These are phyloP conservation scores for Russula lepida DNA, from an alignment of 768 basidiomycete genomes.

Conservation along the genomic window DNA sequence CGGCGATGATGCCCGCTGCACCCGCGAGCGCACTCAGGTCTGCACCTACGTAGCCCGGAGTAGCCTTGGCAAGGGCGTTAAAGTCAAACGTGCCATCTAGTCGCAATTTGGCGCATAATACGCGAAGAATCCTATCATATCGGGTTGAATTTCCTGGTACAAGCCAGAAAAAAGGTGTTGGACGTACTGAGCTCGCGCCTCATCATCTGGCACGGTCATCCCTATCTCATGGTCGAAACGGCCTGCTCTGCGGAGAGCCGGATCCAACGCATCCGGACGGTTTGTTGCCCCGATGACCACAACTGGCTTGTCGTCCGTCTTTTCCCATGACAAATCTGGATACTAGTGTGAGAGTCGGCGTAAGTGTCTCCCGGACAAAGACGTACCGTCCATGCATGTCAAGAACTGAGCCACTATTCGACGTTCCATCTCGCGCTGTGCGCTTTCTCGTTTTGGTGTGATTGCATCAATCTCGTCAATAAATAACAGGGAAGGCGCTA, in stretches of 20 bases:
- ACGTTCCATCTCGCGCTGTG: conserved; percentile 96
- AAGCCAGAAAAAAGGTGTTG: neutral
- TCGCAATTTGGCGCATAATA: conserved; percentile 75
- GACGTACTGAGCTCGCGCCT: conserved; percentile 78
- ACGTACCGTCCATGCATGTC: conserved; percentile 96
- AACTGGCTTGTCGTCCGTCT: conserved; percentile 85
- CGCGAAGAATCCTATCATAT: conserved; percentile 66
- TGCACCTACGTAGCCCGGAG: conserved; percentile 96
- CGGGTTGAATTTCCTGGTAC: neutral
- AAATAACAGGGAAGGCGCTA: conserved; percentile 90
- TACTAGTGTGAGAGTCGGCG: neutral
- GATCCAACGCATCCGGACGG: conserved; percentile 88
- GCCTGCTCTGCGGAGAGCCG: conserved; percentile 87
- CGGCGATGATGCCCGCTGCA: conserved; percentile 91
- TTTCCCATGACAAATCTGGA: conserved; percentile 90
- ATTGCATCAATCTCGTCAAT: conserved; percentile 98
- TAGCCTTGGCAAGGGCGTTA: conserved; percentile 74
- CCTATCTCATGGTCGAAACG: conserved; percentile 97
- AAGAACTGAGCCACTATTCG: conserved; percentile 96
- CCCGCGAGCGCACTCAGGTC: conserved; percentile 86
- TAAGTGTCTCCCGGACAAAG: neutral
- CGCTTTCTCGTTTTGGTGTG: conserved; percentile 94
- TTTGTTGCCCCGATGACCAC: conserved; percentile 97
- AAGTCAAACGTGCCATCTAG: conserved; percentile 89
- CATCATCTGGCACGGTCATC: conserved; percentile 94